phyloP scores from a whole-genome alignment of 768 basidiomycete species.

The Pulveroboletus frians region DNA sequence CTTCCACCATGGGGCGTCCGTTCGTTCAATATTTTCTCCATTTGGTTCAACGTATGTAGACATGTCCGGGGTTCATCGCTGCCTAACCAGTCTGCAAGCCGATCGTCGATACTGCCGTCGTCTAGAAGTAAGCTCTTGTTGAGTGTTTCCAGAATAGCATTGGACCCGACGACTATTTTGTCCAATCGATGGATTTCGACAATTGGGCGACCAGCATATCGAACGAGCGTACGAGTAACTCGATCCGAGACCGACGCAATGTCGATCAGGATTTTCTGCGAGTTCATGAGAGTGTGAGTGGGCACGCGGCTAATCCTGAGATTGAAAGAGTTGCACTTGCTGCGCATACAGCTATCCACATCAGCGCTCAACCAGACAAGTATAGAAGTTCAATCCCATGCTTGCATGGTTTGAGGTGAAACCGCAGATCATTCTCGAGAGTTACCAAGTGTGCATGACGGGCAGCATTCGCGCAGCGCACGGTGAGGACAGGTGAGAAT shows the following conservation, averaged over 20 bases:
- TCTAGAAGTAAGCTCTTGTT: too few species aligned
- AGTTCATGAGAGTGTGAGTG: background rate
- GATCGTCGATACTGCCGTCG: background rate
- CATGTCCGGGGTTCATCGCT: background rate
- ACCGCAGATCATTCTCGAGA: too few species aligned
- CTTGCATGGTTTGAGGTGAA: too few species aligned
- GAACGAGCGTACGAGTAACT: background rate
- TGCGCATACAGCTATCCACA: background rate
- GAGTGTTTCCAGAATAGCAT: too few species aligned
- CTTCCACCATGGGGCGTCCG: background rate
- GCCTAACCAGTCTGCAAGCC: background rate
- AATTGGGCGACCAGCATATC: background rate
- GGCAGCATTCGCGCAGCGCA: too few species aligned
- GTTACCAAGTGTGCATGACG: too few species aligned
- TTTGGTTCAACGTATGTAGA: background rate
- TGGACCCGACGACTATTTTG: background rate
- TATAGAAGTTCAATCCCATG: too few species aligned
- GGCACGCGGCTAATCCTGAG: background rate
- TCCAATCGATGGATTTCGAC: background rate
- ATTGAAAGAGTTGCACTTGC: background rate
- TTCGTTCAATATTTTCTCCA: background rate
- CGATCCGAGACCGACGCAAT: background rate
- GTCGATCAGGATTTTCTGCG: background rate
- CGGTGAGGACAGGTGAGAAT: too few species aligned
- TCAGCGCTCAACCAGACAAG: too few species aligned